A percentile compares a stretch with the other conserved stretches of the same genome.
phyloP scores from a whole-genome alignment of 805 yeast species.

The Metschnikowia gruessii region DNA sequence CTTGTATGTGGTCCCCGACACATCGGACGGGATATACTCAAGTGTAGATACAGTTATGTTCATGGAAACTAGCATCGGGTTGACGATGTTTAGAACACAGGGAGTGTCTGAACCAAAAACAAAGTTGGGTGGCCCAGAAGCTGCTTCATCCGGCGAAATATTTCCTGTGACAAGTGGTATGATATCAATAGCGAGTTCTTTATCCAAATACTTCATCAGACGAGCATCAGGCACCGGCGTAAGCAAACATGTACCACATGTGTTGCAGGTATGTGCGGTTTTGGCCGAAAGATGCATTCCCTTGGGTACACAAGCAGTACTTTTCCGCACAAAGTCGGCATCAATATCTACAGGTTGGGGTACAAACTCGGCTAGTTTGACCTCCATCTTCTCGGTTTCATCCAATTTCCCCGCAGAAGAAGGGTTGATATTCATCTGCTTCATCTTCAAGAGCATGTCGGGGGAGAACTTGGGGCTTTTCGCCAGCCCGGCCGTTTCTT shows the following conservation, averaged over 20 bases:
- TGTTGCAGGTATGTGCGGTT: constrained; percentile 26
- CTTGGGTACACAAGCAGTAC: constrained; percentile 19
- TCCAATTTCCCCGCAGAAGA: neutral
- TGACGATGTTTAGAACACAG: constrained; percentile 30
- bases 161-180: constrained; percentile 28
- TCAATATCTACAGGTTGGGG: constrained; percentile 12
- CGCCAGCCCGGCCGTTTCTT: neutral
- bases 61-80: constrained; percentile 27
- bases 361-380: constrained; percentile 5
- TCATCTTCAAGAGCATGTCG: constrained; percentile 7
- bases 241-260: constrained; percentile 28
- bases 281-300: constrained; percentile 28
- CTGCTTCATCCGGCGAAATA: neutral
- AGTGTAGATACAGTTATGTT: constrained; percentile 26
- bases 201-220: constrained; percentile 29
- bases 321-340: constrained; percentile 4
- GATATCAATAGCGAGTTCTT: constrained; percentile 35
- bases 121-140: constrained; percentile 4
- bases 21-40: constrained; percentile 19
- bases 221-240: constrained; percentile 27
- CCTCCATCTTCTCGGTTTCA: constrained; percentile 10
- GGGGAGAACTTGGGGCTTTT: constrained; percentile 1
- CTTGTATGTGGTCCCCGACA: constrained; percentile 6
- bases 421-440: constrained; percentile 9
- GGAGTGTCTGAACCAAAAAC: constrained; percentile 15